Conservation (phyloP, 768 basidiomycete species). For the Amylocystis lapponica region DNA sequence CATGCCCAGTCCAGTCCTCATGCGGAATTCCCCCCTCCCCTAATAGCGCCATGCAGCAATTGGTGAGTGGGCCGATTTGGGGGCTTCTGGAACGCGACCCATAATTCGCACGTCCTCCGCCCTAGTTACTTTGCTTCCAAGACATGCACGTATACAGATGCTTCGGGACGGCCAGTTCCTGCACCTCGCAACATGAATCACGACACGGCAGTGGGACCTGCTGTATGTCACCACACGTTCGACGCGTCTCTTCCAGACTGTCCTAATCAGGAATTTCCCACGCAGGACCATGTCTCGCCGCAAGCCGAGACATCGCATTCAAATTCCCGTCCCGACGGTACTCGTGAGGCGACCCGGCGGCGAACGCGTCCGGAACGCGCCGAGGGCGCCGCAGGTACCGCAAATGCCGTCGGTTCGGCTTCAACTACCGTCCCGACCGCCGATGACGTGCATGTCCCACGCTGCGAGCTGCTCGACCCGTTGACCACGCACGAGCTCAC, state of each 20-base stretch:
- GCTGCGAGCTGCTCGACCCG: constrained; percentile 44
- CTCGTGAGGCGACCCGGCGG: no score
- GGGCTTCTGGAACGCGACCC: no score
- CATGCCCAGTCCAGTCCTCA: background rate
- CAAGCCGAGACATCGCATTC: background rate
- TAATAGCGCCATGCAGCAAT: constrained; percentile 74
- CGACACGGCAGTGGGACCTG: background rate
- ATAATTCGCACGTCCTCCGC: no score
- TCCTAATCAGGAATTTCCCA: background rate
- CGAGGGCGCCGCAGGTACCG: no score
- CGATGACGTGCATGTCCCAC: no score
- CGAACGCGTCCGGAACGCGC: no score
- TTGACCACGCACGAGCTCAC: constrained; percentile 67
- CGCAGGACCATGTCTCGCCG: background rate
- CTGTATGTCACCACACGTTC: background rate
- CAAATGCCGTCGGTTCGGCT: no score
- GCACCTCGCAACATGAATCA: constrained; percentile 37
- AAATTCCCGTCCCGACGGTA: no score
- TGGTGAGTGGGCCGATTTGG: constrained; percentile 41
- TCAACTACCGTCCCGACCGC: no score
- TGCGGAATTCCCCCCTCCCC: background rate
- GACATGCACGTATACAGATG: constrained; percentile 74
- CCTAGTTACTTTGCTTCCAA: constrained; percentile 76
- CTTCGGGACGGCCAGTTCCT: constrained; percentile 73
- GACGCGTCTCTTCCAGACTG: background rate